Evolutionary conservation across 129 eudicot species (phyloP), one percentile per base, ranked within the genome.

Genomic region (Arctium lappa): DNA sequence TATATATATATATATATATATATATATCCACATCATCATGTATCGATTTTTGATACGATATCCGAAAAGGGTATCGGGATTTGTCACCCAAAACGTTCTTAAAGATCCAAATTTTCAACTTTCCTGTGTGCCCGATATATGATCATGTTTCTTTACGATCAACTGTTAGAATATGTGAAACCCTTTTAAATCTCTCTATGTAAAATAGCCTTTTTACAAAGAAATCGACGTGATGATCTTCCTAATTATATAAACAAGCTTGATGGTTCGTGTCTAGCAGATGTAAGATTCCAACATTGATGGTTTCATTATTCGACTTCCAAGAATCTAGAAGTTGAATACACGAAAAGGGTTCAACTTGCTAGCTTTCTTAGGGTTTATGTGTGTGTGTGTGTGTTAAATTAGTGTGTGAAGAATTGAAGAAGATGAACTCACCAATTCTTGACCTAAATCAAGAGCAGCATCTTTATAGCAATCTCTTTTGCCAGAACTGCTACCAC

Each of bases 401-500:
- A 53, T 22, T 22, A 22, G 63, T 53, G 22, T 53, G 63, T 53
- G 63, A 53, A 53, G 63, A 53, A 53, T 53, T 5, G 63, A 53
- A 2, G 63, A 53, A 12, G 63, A 53, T 53, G 1, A 18, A 18
- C 5, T 12, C 34, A 92, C 97, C 91, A 92, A 82, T 80, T 92
- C 90, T 85, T 85, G 88, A 74, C 91, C 97, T 42, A 92, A 60
- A 32, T 90, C 87, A 76, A 86, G 86, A 44, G 97, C 97, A 48
- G 97, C 97, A 68, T 90, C 94, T 80, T 39, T 86, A 60, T 92
- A 92, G 66, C 92, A 88, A n/a, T 83, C 88, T 77, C 88, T 86
- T 74, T 90, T 92, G 11, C 97, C 97, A 31, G 89, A 68, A 75
- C 96, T 89, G 66, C 96, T 91, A 22, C 96, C 93, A 75, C 96